phyloP scores from a whole-genome alignment of 2,329 filamentous ascomycete species.

The Monosporascus sp. region DNA sequence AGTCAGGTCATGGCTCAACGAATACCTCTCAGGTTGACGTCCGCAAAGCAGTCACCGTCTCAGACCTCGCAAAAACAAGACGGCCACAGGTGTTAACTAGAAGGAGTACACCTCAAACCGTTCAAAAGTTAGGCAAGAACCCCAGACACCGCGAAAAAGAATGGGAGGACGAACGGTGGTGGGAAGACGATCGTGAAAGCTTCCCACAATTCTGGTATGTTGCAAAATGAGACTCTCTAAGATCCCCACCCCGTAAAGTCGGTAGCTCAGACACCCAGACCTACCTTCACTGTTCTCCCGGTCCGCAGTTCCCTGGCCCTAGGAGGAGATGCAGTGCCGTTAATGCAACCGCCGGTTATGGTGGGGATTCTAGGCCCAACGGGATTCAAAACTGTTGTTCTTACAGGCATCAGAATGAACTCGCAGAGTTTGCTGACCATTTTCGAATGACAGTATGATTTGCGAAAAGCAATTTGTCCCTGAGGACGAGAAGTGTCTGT shows the following conservation, averaged over 20 bases:
- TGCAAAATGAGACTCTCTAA: conserved; percentile 6
- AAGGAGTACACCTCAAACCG: conserved; percentile 33
- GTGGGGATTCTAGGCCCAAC: background rate
- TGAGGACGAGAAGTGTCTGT: conserved; percentile 51
- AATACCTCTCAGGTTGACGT: conserved; percentile 53
- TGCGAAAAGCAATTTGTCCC: conserved; percentile 64
- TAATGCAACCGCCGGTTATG: too few relatives aligned
- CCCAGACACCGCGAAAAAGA: conserved; percentile 48
- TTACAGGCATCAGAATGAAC: conserved; percentile 9
- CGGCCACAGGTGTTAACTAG: conserved; percentile 41
- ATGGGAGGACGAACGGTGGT: conserved; percentile 43
- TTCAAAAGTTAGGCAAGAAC: conserved; percentile 47
- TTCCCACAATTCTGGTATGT: conserved; percentile 64
- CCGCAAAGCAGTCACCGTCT: conserved; percentile 42
- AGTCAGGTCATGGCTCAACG: conserved; percentile 49
- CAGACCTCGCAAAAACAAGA: conserved; percentile 44
- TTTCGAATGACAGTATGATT: conserved; percentile 47
- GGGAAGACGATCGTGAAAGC: conserved; percentile 56
- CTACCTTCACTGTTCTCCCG: too few relatives aligned
- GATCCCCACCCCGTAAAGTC: too few relatives aligned
- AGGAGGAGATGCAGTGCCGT: too few relatives aligned
- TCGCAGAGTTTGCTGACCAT: conserved; percentile 21
- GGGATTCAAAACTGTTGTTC: conserved; percentile 17
- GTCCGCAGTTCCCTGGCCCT: too few relatives aligned
- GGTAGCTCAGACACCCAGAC: too few relatives aligned